A percentile compares a stretch with the other conserved stretches of the same genome.
Evolutionary conservation across 164 flowering plant genomes (phyloP).

Genomic region (Tinospora cordifolia): DNA sequence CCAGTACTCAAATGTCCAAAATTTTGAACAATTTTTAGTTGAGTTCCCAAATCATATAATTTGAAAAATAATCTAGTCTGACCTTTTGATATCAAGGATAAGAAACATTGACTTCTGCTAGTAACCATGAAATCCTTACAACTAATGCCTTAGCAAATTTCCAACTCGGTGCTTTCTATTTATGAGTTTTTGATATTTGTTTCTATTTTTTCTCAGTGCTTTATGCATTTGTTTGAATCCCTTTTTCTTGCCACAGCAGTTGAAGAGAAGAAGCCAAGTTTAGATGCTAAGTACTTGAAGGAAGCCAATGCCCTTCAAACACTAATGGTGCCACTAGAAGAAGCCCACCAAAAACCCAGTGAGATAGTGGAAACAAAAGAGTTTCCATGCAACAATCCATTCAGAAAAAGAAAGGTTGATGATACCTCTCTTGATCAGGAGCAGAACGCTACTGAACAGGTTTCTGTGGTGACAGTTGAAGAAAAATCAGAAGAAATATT

Average conservation of each 20-base stretch:
- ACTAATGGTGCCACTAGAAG: conserved; percentile 20
- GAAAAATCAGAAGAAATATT: conserved; percentile 13
- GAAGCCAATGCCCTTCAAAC: conserved; percentile 43
- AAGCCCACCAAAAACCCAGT: conserved; percentile 7
- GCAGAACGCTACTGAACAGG: conserved; percentile 8
- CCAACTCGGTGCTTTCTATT: background rate
- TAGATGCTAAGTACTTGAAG: conserved; percentile 20
- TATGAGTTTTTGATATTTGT: background rate
- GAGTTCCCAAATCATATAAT: no score
- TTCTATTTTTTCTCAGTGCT: background rate
- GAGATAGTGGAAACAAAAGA: conserved; percentile 3
- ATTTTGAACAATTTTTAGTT: no score
- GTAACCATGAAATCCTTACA: background rate
- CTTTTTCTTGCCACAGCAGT: conserved; percentile 8
- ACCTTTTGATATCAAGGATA: no score
- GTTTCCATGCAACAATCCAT: conserved; percentile 59
- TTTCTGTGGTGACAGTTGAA: conserved; percentile 17
- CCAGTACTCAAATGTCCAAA: no score
- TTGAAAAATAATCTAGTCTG: no score
- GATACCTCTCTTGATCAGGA: conserved; percentile 12
- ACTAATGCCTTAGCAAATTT: background rate
- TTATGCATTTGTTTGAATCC: background rate
- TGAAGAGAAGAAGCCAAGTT: conserved; percentile 18
- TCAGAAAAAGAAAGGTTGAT: conserved; percentile 38
- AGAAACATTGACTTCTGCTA: no score